phyloP scores from a whole-genome alignment of 2,329 filamentous ascomycete genomes.

The Curvularia sp. region DNA sequence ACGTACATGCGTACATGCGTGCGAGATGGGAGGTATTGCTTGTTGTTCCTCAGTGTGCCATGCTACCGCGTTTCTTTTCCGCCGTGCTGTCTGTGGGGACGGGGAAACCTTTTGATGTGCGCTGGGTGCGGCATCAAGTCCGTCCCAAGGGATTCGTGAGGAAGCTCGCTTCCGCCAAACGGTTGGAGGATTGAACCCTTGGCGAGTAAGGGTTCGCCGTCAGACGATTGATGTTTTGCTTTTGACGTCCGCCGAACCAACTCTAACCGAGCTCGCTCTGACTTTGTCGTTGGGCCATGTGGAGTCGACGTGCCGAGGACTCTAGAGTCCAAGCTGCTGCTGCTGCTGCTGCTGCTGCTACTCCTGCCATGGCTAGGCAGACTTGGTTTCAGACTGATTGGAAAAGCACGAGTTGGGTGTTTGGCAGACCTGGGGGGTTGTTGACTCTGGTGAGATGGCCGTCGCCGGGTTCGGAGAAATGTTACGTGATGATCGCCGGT shows the following conservation, averaged over 20 bases:
- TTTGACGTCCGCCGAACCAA: slow-evolving; percentile 12
- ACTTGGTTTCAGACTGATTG: slow-evolving; percentile 19
- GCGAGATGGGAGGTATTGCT: slow-evolving; percentile 11
- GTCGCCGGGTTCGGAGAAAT: slow-evolving; percentile 15
- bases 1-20: slow-evolving; percentile 7
- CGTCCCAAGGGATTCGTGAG: slow-evolving; percentile 13
- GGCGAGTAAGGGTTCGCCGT: slow-evolving; percentile 13
- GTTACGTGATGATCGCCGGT: slow-evolving; percentile 18
- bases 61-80: slow-evolving; percentile 14
- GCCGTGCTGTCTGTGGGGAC: no score
- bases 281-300: slow-evolving; percentile 17
- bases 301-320: slow-evolving; percentile 5
- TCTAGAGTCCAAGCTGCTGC: slow-evolving; percentile 4
- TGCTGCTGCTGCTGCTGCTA: no score
- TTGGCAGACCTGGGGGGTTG: slow-evolving; percentile 8
- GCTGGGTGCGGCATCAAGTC: slow-evolving; percentile 7
- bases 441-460: slow-evolving; percentile 7
- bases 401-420: slow-evolving; percentile 4
- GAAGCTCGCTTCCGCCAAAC: slow-evolving; percentile 12
- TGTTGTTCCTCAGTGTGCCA: slow-evolving; percentile 3
- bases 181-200: slow-evolving; percentile 6
- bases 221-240: slow-evolving; percentile 17
- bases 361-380: slow-evolving; percentile 7
- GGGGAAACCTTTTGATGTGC: no score
- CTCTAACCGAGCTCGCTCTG: slow-evolving; percentile 18